Percentiles rank a stretch among this genome's conserved stretches.
Conservation (phyloP, 2,329 filamentous ascomycete species). For the Samsoniella hepiali region DNA sequence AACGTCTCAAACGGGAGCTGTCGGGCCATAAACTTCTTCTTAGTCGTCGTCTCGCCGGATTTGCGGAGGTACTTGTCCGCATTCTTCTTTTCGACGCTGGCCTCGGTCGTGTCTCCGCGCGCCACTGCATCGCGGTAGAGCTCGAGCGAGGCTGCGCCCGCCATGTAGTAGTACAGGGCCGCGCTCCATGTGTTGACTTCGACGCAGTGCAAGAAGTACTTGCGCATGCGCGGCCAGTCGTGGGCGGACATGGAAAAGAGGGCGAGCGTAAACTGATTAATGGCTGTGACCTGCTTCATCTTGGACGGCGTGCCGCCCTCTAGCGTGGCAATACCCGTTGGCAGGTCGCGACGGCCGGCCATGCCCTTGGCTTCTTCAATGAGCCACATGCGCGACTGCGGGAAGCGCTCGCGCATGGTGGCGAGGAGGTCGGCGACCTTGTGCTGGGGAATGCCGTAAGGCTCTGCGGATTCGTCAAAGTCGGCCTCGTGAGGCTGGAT, state of each 20-base stretch:
- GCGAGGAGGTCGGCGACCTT: conserved; percentile 65
- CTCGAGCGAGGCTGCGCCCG: conserved; percentile 74
- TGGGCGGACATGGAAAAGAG: conserved; percentile 77
- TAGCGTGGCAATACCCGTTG: conserved; percentile 65
- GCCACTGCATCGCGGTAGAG: conserved; percentile 65
- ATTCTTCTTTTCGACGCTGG: conserved; percentile 55
- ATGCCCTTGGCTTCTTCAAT: conserved; percentile 82
- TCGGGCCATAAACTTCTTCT: conserved; percentile 84
- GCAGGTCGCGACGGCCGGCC: conserved; percentile 63
- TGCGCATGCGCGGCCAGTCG: conserved; percentile 69
- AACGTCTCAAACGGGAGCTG: conserved; percentile 90
- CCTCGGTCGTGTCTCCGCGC: conserved; percentile 39
- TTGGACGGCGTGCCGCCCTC: conserved; percentile 58
- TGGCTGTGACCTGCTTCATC: conserved; percentile 83
- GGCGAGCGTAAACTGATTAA: conserved; percentile 81
- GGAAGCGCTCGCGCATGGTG: conserved; percentile 74
- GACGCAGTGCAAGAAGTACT: conserved; percentile 70
- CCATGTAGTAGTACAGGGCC: conserved; percentile 84
- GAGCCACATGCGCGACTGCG: conserved; percentile 79
- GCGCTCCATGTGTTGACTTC: conserved; percentile 90
- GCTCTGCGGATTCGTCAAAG: conserved; percentile 51
- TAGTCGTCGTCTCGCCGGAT: conserved; percentile 71
- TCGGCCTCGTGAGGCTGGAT: conserved; percentile 66
- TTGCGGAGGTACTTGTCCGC: conserved; percentile 70
- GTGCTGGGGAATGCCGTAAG: conserved; percentile 68